Percentiles rank a stretch among this genome's conserved stretches.
These are phyloP conservation scores for Camillea tinctor DNA, from an alignment of 2,329 filamentous ascomycete genomes.

Conservation along the genomic window DNA sequence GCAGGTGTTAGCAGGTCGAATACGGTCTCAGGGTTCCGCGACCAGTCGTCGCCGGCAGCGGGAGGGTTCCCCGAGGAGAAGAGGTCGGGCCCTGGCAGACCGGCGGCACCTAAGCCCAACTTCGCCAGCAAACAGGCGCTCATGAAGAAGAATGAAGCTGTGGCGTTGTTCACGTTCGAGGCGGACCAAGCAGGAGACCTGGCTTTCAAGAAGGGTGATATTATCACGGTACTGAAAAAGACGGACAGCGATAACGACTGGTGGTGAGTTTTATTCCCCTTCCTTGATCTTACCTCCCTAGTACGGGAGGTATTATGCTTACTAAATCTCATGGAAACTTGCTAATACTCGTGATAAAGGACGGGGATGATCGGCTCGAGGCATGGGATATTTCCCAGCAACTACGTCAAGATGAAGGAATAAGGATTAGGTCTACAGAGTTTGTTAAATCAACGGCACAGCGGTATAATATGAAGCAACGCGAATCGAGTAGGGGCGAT, in stretches of 20 bases:
- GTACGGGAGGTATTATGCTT: too few species aligned
- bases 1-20: constrained; percentile 46
- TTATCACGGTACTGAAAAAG: constrained; percentile 92
- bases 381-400: constrained; percentile 91
- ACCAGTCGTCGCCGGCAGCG: constrained; percentile 36
- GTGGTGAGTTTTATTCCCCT: constrained; percentile 62
- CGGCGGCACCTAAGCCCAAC: constrained; percentile 85
- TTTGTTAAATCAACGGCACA: not conserved
- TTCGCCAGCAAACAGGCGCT: constrained; percentile 61
- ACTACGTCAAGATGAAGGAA: constrained; percentile 66
- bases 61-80: constrained; percentile 47
- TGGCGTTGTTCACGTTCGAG: constrained; percentile 92
- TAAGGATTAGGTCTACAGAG: constrained; percentile 5
- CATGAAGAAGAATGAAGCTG: constrained; percentile 73
- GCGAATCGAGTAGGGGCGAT: not conserved
- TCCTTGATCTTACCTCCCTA: not conserved
- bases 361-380: constrained; percentile 83
- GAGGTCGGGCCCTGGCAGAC: constrained; percentile 66
- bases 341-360: constrained; percentile 43
- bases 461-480: not conserved
- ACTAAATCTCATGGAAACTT: not conserved
- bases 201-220: constrained; percentile 94
- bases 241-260: constrained; percentile 94
- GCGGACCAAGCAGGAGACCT: constrained; percentile 89
- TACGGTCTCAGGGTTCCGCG: constrained; percentile 42